Base-by-base conservation (phyloP, 441 rosid genomes). In the Omphalea diandra region DNA sequence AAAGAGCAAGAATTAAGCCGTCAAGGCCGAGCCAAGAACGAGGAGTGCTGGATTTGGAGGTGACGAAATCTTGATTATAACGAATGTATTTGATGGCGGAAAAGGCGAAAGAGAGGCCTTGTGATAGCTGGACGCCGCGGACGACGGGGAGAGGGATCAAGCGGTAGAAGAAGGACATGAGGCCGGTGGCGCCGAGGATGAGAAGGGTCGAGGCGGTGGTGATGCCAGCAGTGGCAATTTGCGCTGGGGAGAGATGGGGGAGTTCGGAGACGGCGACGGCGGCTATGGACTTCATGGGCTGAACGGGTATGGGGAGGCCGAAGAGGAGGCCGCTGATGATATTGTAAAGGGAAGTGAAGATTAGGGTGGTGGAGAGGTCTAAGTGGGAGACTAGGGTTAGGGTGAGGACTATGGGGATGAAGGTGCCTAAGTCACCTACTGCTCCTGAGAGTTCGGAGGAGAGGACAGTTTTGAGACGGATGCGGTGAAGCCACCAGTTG, bases 281-380 rank as follows among this genome's bases (percentile, higher is more conserved):
- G 0, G 93, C 85, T 1, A 91, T 88, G 0, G 88, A 81, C 43
- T 88, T 90, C 97, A 90, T 87, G 43, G 97, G 97, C 69, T 88
- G 92, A 18, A 88, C 93, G 2, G 88, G 93, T 91, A 90, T 87
- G 3, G 93, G 93, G 9, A 88, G 83, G 0, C 93, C 87, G 41
- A 84, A 82, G 20, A 87, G 58, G 58, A 79, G 85, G 26, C 89
- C 88, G 0, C 87, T 86, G 74, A 86, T 62, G 6, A 80, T 52
- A 83, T 89, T 85, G 81, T 87, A 83, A 12, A 82, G 8, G 0
- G 87, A n/a, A n/a, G n/a, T 90, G 85, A 90, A 86, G 56, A 87
- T 82, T 27, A 87, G 46, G 0, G 96, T 90, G 1, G 79, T 52
- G 2, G 41, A 38, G 10, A 38, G 41, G 41, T 38, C 41, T 38